phyloP scores from a whole-genome alignment of 805 yeast genomes.

The Schizosaccharomyces lindneri region DNA sequence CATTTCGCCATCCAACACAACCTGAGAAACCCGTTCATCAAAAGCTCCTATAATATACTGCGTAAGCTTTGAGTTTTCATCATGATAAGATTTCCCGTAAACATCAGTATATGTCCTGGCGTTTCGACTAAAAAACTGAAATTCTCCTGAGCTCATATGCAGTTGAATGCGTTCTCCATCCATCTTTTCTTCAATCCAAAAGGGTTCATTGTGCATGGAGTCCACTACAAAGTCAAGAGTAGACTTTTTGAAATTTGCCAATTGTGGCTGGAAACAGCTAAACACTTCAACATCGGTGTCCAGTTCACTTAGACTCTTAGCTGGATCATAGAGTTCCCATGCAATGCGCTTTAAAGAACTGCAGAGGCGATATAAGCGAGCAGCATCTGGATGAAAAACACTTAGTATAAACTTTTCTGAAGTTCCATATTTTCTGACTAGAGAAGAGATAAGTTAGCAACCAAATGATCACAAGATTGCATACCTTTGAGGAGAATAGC shows the following conservation, averaged over 20 bases:
- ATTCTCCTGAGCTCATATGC: slow-evolving; percentile 30
- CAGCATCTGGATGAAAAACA: slow-evolving; percentile 62
- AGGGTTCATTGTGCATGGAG: slow-evolving; percentile 16
- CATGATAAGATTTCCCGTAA: slow-evolving; percentile 30
- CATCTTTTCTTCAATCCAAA: slow-evolving; percentile 67
- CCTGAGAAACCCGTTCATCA: not conserved
- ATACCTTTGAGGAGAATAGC: slow-evolving; percentile 34
- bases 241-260: slow-evolving; percentile 32
- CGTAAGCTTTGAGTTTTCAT: slow-evolving; percentile 2
- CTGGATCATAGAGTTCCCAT: slow-evolving; percentile 28
- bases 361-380: slow-evolving; percentile 36
- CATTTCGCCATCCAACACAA: slow-evolving; percentile 77
- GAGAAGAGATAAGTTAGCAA: not conserved
- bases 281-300: slow-evolving; percentile 22
- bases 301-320: slow-evolving; percentile 15
- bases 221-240: slow-evolving; percentile 25
- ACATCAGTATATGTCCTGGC: slow-evolving; percentile 42
- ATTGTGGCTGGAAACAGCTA: slow-evolving; percentile 51
- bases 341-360: slow-evolving; percentile 38
- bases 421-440: slow-evolving; percentile 21
- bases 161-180: slow-evolving; percentile 79
- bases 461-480: slow-evolving; percentile 4
- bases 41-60: slow-evolving; percentile 1
- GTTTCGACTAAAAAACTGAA: slow-evolving; percentile 35
- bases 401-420: slow-evolving; percentile 33